These are phyloP conservation scores for Cryptococcus wingfieldii DNA, from an alignment of 1,284 basidiomycete genomes.

Conservation along the genomic window DNA sequence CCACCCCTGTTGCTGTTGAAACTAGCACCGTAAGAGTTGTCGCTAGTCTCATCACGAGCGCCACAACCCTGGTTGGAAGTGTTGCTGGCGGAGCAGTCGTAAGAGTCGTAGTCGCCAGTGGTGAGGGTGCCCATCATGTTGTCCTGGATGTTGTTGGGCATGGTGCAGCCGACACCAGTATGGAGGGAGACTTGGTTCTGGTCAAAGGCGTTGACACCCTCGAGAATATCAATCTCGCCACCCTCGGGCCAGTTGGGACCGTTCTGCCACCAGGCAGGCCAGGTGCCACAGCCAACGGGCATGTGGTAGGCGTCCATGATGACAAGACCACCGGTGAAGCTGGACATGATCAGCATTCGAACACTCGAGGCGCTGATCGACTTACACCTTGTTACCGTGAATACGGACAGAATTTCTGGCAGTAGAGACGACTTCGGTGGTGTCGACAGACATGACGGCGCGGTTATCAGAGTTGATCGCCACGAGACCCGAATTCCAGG, in stretches of 20 bases:
- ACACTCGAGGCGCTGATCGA: background rate
- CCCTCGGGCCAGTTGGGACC: conserved; percentile 54
- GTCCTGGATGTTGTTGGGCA: conserved; percentile 52
- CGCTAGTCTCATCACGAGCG: conserved; percentile 31
- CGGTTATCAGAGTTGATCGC: conserved; percentile 63
- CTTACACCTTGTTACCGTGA: conserved; percentile 54
- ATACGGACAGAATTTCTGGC: conserved; percentile 73
- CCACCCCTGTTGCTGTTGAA: conserved; percentile 50
- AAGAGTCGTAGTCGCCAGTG: conserved; percentile 42
- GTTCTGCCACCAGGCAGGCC: conserved; percentile 53
- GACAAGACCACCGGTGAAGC: conserved; percentile 63
- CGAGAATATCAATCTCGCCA: conserved; percentile 57
- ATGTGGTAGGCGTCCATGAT: conserved; percentile 83
- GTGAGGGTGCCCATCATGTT: conserved; percentile 55
- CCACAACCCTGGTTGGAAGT: conserved; percentile 51
- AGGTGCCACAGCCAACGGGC: conserved; percentile 82
- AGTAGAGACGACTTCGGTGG: conserved; percentile 57
- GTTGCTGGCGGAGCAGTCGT: conserved; percentile 43
- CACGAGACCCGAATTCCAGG: conserved; percentile 48
- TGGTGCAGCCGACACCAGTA: conserved; percentile 50
- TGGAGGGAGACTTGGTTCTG: conserved; percentile 51
- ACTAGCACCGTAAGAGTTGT: conserved; percentile 42
- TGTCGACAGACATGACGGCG: conserved; percentile 78
- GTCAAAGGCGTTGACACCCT: conserved; percentile 49
- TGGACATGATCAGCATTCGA: conserved; percentile 25